Evolutionary conservation across 805 yeast species (phyloP).

Genomic region (Pichia cabralensis): DNA sequence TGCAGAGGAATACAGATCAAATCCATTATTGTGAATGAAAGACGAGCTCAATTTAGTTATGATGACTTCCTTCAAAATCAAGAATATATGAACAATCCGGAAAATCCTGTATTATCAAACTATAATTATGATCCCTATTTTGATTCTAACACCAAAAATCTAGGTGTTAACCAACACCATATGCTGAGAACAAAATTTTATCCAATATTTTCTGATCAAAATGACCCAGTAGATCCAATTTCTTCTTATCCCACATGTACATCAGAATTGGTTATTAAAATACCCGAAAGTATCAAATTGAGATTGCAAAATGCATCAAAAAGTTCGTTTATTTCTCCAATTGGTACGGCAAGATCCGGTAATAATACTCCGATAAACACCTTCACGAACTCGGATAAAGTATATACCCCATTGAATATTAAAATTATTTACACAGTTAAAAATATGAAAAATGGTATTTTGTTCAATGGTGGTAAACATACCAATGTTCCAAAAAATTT

Average conservation of each 20-base stretch:
- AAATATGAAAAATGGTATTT: slow-evolving; percentile 65
- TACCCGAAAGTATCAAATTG: slow-evolving; percentile 60
- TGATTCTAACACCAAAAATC: slow-evolving; percentile 33
- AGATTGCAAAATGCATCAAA: slow-evolving; percentile 42
- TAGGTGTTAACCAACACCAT: slow-evolving; percentile 48
- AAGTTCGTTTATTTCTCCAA: slow-evolving; percentile 25
- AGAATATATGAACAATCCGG: slow-evolving; percentile 25
- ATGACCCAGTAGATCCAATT: slow-evolving; percentile 22
- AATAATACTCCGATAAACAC: slow-evolving; percentile 28
- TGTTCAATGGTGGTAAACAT: slow-evolving; percentile 55
- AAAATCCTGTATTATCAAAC: slow-evolving; percentile 23
- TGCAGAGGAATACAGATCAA: slow-evolving; percentile 65
- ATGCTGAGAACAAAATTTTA: slow-evolving; percentile 42
- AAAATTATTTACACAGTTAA: slow-evolving; percentile 55
- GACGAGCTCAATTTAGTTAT: slow-evolving; percentile 44
- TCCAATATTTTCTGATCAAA: slow-evolving; percentile 41
- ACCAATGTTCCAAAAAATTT: slow-evolving; percentile 33
- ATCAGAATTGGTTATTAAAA: slow-evolving; percentile 51
- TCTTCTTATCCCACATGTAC: slow-evolving; percentile 30
- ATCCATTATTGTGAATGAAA: slow-evolving; percentile 55
- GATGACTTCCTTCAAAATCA: slow-evolving; percentile 37
- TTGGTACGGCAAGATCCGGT: slow-evolving; percentile 26
- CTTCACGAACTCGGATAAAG: slow-evolving; percentile 30
- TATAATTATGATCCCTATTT: slow-evolving; percentile 22
- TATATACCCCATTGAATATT: slow-evolving; percentile 66